phyloP scores from a whole-genome alignment of 2,329 filamentous ascomycete genomes.

The Hypoxylon sp. region DNA sequence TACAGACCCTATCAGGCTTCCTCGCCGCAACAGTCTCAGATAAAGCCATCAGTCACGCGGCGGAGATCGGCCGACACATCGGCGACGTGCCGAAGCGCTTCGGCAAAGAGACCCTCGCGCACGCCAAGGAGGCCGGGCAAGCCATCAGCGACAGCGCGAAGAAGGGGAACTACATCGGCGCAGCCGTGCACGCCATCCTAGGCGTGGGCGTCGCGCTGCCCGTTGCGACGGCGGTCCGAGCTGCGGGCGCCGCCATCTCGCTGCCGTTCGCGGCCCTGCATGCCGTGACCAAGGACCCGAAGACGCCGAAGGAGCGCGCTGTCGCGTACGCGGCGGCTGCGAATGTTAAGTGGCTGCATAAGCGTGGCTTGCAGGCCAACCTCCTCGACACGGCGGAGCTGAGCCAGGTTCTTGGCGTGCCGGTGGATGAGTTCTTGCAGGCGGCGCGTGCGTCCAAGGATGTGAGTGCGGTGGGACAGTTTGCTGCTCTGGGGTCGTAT shows the following conservation, averaged over 20 bases:
- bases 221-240: constrained; percentile 56
- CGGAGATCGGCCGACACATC: constrained; percentile 58
- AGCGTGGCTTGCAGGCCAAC: constrained; percentile 57
- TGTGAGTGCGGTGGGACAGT: constrained; percentile 35
- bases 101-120: constrained; percentile 56
- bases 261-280: constrained; percentile 56
- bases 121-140: constrained; percentile 57
- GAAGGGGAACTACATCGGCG: constrained; percentile 59
- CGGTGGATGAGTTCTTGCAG: constrained; percentile 60
- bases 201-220: constrained; percentile 59
- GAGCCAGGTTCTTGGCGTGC: constrained; percentile 33
- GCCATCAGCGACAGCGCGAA: constrained; percentile 56
- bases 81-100: constrained; percentile 56
- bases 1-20: constrained; percentile 62
- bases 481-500: constrained; percentile 42
- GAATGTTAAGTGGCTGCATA: constrained; percentile 61
- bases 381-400: constrained; percentile 55
- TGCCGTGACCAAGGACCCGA: constrained; percentile 57
- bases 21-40: constrained; percentile 62
- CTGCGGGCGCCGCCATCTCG: constrained; percentile 54
- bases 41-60: constrained; percentile 61
- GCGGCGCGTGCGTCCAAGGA: constrained; percentile 51
- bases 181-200: constrained; percentile 54
- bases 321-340: constrained; percentile 60
- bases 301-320: constrained; percentile 60